Conservation (phyloP, 2,329 filamentous ascomycete genomes). For the Paramyrothecium sp. region DNA sequence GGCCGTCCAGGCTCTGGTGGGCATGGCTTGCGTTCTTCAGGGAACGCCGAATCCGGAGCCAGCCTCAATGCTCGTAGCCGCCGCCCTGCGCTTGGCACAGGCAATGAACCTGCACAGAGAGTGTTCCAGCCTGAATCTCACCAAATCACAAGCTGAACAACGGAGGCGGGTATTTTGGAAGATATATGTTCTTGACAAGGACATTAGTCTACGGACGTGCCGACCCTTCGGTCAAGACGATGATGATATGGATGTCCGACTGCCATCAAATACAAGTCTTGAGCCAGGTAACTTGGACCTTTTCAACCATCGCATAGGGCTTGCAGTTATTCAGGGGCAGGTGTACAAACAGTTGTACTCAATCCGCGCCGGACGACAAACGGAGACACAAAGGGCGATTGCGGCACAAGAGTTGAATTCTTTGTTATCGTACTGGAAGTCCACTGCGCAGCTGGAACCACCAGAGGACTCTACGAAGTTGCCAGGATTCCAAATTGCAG, state of each 20-base stretch:
- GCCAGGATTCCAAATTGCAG: constrained; percentile 10
- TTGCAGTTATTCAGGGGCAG: constrained; percentile 21
- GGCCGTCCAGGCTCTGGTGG: constrained; percentile 19
- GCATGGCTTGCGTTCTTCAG: constrained; percentile 19
- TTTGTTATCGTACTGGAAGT: constrained; percentile 20
- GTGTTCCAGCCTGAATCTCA: constrained; percentile 2
- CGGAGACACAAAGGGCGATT: constrained; percentile 7
- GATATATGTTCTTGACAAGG: constrained; percentile 19
- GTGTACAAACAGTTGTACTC: constrained; percentile 21
- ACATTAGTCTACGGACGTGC: constrained; percentile 20
- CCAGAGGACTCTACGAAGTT: constrained; percentile 1
- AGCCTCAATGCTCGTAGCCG: constrained; percentile 14
- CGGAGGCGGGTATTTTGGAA: constrained; percentile 22
- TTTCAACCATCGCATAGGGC: constrained; percentile 18
- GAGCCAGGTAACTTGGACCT: constrained; percentile 9
- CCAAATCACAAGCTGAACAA: constrained; percentile 9
- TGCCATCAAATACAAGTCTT: constrained; percentile 9
- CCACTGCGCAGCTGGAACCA: constrained; percentile 5
- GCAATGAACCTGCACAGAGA: constrained; percentile 17
- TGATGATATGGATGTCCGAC: constrained; percentile 23
- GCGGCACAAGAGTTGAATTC: constrained; percentile 17
- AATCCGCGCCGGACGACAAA: constrained; percentile 16
- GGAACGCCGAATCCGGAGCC: constrained; percentile 18
- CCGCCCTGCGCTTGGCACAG: constrained; percentile 19
- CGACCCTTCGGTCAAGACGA: constrained; percentile 20